Conservation (phyloP, 441 rosid species). For the Viola pubescens region DNA sequence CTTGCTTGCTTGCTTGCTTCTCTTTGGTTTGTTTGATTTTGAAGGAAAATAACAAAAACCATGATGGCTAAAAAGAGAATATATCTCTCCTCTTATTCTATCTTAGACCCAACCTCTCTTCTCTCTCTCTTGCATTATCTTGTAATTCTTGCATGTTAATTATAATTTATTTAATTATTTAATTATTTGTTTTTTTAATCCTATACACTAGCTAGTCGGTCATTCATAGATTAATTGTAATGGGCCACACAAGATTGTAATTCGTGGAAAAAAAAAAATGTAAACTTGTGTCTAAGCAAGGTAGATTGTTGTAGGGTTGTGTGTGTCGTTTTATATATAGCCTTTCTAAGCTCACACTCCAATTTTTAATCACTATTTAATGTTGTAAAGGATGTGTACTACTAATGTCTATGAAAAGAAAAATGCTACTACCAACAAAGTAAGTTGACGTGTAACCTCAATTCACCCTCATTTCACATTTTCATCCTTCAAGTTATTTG, state of each 20-base stretch:
- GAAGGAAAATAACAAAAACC: constrained; percentile 37
- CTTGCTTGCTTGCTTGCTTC: background rate
- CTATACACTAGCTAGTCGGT: constrained; percentile 16
- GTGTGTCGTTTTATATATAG: constrained; percentile 17
- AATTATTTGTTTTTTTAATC: constrained; percentile 1
- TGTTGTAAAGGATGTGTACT: background rate
- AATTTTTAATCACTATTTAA: constrained; percentile 1
- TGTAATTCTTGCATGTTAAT: constrained; percentile 1
- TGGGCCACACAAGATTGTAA: constrained; percentile 21
- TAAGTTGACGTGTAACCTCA: too few species aligned
- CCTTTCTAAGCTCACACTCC: constrained; percentile 25
- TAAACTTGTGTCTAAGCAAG: constrained; percentile 10
- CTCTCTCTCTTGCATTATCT: constrained; percentile 18
- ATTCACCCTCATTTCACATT: too few species aligned
- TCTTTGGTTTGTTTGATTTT: constrained; percentile 23
- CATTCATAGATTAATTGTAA: constrained; percentile 23
- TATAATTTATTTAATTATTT: too few species aligned
- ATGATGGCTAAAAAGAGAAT: constrained; percentile 23
- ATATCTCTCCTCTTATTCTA: constrained; percentile 15
- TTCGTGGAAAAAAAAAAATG: constrained; percentile 5
- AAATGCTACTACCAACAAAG: background rate
- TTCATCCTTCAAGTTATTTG: too few species aligned
- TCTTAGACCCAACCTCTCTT: background rate
- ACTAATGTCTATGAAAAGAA: constrained; percentile 5
- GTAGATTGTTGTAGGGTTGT: constrained; percentile 30